A percentile compares a stretch with the other conserved stretches of the same genome.
These are phyloP conservation scores for Phaeomoniella chlamydospora DNA, from an alignment of 2,329 filamentous ascomycete genomes.

Conservation along the genomic window DNA sequence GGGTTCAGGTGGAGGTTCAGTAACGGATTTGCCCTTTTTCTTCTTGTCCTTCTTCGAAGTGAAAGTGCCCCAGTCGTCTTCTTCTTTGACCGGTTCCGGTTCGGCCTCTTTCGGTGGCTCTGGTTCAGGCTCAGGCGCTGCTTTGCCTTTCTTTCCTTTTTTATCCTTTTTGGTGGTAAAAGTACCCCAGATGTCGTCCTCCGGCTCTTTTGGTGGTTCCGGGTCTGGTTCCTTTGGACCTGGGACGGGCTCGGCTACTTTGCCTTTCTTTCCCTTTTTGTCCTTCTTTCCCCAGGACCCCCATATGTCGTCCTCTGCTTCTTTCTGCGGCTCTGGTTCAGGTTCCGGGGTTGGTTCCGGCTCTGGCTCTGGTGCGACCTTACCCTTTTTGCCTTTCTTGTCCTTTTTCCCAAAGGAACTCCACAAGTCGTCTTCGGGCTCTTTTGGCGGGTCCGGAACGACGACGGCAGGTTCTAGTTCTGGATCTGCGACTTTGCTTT, in stretches of 20 bases:
- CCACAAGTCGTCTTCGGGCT: neutral
- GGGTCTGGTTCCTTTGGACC: constrained; percentile 18
- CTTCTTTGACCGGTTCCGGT: constrained; percentile 7
- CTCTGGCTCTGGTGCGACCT: constrained; percentile 11
- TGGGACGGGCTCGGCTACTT: constrained; percentile 14
- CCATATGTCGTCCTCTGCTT: constrained; percentile 4
- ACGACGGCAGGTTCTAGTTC: constrained; percentile 2
- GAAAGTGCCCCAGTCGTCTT: constrained; percentile 18
- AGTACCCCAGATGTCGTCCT: constrained; percentile 18
- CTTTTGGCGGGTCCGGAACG: constrained; percentile 2
- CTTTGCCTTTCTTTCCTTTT: constrained; percentile 15
- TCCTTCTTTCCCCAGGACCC: constrained; percentile 7
- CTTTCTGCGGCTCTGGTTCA: constrained; percentile 3
- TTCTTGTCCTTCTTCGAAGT: constrained; percentile 27
- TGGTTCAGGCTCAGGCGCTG: constrained; percentile 6
- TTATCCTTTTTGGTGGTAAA: constrained; percentile 16
- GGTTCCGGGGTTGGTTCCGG: constrained; percentile 17
- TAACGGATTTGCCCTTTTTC: constrained; percentile 19
- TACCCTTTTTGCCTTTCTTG: constrained; percentile 21
- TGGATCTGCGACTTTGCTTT: constrained; percentile 6
- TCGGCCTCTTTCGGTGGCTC: constrained; percentile 12
- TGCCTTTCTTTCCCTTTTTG: constrained; percentile 8
- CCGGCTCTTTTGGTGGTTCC: constrained; percentile 13
- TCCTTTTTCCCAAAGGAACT: constrained; percentile 9
- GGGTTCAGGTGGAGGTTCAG: constrained; percentile 8